These are phyloP conservation scores for Rhizopus arrhizus DNA, from an alignment of 371 early-diverging fungal species.

Conservation along the genomic window DNA sequence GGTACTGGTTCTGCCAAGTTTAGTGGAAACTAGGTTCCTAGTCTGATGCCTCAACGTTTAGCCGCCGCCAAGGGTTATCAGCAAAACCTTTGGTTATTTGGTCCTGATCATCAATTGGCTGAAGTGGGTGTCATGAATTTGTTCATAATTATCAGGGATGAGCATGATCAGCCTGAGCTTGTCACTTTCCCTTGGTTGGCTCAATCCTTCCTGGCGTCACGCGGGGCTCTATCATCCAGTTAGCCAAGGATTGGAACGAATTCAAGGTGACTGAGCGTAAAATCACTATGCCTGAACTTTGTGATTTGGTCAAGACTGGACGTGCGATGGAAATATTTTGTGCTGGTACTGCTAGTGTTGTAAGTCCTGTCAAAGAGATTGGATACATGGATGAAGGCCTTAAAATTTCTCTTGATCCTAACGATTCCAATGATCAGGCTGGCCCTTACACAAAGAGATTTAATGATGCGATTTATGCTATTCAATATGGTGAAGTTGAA, in stretches of 20 bases:
- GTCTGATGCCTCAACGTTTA: slow-evolving; percentile 84
- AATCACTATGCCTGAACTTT: slow-evolving; percentile 84
- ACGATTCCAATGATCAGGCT: slow-evolving; percentile 76
- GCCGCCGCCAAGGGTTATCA: slow-evolving; percentile 86
- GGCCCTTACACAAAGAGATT: slow-evolving; percentile 89
- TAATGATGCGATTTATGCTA: slow-evolving; percentile 86
- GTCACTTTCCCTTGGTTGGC: slow-evolving; percentile 92
- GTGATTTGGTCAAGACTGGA: slow-evolving; percentile 71
- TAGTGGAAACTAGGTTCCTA: slow-evolving; percentile 82
- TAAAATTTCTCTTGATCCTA: slow-evolving; percentile 87
- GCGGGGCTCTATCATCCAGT: slow-evolving; percentile 87
- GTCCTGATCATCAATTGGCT: slow-evolving; percentile 81
- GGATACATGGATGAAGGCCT: slow-evolving; percentile 71
- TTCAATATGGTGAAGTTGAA: slow-evolving; percentile 91
- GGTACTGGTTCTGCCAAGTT: slow-evolving; percentile 94
- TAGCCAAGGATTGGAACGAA: slow-evolving; percentile 85
- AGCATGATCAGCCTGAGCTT: slow-evolving; percentile 78
- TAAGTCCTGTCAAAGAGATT: slow-evolving; percentile 89
- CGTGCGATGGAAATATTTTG: slow-evolving; percentile 86
- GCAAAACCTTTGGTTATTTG: slow-evolving; percentile 96
- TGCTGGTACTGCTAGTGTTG: slow-evolving; percentile 95
- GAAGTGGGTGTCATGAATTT: slow-evolving; percentile 98
- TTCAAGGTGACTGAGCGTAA: slow-evolving; percentile 89
- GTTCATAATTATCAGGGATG: slow-evolving; percentile 84
- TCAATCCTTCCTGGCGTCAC: slow-evolving; percentile 97